Evolutionary conservation across 805 yeast genomes (phyloP).

Genomic region (Candida bentonensis): DNA sequence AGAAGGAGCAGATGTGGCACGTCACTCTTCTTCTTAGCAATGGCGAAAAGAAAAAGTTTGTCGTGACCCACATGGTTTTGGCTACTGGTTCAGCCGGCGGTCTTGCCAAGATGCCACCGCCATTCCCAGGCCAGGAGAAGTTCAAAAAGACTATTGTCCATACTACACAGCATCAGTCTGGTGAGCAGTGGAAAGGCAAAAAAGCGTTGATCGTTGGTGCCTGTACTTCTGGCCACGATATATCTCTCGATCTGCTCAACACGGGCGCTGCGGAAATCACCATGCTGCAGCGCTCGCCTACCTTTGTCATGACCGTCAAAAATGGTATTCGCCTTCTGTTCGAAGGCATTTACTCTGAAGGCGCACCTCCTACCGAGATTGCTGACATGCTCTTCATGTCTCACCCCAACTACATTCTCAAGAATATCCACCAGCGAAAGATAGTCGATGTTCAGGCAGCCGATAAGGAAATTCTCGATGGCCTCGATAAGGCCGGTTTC

Average conservation of each 20-base stretch:
- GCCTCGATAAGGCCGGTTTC: slow-evolving; percentile 26
- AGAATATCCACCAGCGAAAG: slow-evolving; percentile 24
- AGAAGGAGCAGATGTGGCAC: slow-evolving; percentile 20
- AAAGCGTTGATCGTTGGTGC: slow-evolving; percentile 32
- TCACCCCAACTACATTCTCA: slow-evolving; percentile 23
- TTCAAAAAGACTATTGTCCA: slow-evolving; percentile 29
- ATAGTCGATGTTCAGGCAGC: slow-evolving; percentile 14
- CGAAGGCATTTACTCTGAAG: slow-evolving; percentile 24
- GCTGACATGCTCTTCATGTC: slow-evolving; percentile 28
- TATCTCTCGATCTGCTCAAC: slow-evolving; percentile 31
- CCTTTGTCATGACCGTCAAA: slow-evolving; percentile 28
- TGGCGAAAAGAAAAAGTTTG: slow-evolving; percentile 8
- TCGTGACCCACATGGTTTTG: slow-evolving; percentile 25
- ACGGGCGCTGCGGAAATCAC: slow-evolving; percentile 29
- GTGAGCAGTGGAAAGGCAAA: slow-evolving; percentile 28
- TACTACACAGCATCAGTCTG: slow-evolving; percentile 30
- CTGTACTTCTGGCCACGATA: slow-evolving; percentile 34
- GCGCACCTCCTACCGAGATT: slow-evolving; percentile 25
- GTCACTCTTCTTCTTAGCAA: slow-evolving; percentile 19
- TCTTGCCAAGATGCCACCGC: slow-evolving; percentile 28
- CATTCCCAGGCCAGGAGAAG: slow-evolving; percentile 24
- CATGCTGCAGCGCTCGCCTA: slow-evolving; percentile 33
- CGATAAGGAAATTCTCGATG: slow-evolving; percentile 23
- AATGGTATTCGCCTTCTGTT: slow-evolving; percentile 18
- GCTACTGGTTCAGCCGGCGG: slow-evolving; percentile 35